These are phyloP conservation scores for Rhodosorus marinus DNA, from an alignment of 23 red algal genomes.

Conservation along the genomic window DNA sequence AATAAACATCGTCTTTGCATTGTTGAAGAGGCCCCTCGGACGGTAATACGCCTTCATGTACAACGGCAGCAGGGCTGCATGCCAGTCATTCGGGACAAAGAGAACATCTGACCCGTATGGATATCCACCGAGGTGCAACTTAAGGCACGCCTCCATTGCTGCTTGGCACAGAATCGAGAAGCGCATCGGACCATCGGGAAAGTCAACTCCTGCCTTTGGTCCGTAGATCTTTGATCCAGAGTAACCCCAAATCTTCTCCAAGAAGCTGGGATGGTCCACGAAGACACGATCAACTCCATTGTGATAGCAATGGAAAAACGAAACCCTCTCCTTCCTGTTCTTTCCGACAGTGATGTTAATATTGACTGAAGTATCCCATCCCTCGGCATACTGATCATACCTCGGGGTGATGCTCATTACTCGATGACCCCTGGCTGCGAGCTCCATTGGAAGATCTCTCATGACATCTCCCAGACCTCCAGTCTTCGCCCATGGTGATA, in stretches of 20 bases:
- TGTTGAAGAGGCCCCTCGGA: not conserved
- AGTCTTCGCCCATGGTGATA: not conserved
- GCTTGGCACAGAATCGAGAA: not conserved
- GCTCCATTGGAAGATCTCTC: not conserved
- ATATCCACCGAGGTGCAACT: not conserved
- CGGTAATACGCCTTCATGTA: no score
- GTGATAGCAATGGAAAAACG: not conserved
- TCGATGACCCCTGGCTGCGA: not conserved
- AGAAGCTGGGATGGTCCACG: not conserved
- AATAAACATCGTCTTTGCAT: not conserved
- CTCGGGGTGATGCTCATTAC: not conserved
- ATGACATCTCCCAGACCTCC: not conserved
- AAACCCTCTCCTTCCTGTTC: not conserved
- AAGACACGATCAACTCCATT: not conserved
- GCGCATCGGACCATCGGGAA: not conserved
- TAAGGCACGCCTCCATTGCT: not conserved
- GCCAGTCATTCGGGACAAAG: not conserved
- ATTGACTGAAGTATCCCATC: not conserved
- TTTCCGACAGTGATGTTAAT: not conserved
- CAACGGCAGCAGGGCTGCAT: not conserved
- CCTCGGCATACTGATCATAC: not conserved
- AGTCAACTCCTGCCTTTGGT: not conserved
- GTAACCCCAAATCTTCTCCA: not conserved
- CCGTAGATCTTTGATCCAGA: not conserved
- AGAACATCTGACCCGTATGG: not conserved